Evolutionary conservation across 202 grass and related monocot genomes (phyloP).

Genomic region (Hordeum pubiflorum): DNA sequence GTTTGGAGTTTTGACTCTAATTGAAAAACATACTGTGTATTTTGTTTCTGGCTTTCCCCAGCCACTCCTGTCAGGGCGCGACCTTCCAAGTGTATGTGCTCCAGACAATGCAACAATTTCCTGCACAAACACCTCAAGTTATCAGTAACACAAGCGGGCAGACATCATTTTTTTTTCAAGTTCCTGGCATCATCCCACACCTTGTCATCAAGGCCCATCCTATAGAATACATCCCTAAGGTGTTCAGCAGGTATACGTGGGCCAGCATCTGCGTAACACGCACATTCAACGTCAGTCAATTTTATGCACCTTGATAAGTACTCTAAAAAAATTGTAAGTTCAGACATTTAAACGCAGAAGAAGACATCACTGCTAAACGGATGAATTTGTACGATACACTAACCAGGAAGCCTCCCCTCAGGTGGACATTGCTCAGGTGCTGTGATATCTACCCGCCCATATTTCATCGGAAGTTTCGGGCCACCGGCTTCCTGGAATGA

Average conservation of each 20-base stretch:
- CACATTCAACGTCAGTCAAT: neutral
- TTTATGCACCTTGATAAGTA: neutral
- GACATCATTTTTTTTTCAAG: neutral
- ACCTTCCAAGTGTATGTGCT: constrained; percentile 91
- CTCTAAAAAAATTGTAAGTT: neutral
- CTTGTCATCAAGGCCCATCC: constrained; percentile 92
- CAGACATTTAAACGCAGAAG: neutral
- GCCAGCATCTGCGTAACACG: constrained; percentile 46
- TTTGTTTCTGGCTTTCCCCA: constrained; percentile 97
- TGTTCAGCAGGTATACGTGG: constrained; percentile 71
- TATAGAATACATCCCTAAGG: constrained; percentile 78
- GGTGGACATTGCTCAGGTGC: constrained; percentile 73
- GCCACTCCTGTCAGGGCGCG: constrained; percentile 75
- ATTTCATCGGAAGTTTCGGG: constrained; percentile 88
- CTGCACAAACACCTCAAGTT: constrained; percentile 29
- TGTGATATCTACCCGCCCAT: constrained; percentile 79
- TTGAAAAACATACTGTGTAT: constrained; percentile 68
- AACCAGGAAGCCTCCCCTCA: constrained; percentile 82
- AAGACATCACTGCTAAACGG: neutral
- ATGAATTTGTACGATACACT: constrained; percentile 26
- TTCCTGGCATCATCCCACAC: constrained; percentile 28
- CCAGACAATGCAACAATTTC: constrained; percentile 90
- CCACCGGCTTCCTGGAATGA: constrained; percentile 82
- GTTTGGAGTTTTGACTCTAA: neutral
- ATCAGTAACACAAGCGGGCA: neutral